Evolutionary conservation across 2,329 filamentous ascomycete species (phyloP), one percentile per base, ranked within the genome.

Genomic region (Allantophomopsis cytisporea): DNA sequence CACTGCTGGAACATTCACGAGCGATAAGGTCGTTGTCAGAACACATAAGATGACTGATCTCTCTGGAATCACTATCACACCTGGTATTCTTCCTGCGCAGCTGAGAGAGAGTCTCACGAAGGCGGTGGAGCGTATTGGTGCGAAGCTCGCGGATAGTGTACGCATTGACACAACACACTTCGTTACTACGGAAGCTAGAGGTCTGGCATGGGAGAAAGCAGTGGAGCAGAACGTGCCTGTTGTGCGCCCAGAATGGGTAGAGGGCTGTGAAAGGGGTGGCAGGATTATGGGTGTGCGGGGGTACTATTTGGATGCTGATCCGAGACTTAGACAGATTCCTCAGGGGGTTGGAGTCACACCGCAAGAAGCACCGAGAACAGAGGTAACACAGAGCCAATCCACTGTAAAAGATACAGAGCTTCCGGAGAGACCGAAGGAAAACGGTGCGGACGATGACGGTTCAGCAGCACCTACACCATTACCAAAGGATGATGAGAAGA

Each of bases 41-140:
- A 98, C 91, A 35, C 91, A 98, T 66, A 94, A 95, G 68, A 95
- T 98, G 88, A 96, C 89, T 31, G 88, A 98, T 59, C 69, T 98
- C 38, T 88, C 83, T 48, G 91, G 91, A 42, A 88, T 98, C 59
- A 96, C 89, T 17, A 83, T 98, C 50, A 94, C 89, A 2, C 81
- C 87, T 1, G 91, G 91, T 38, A 73, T 94, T 50, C 71, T 98
- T 60, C 83, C 88, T 2, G 68, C 73, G 7, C 66, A 78, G 39
- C 66, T 80, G 40, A 78, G 76, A 55, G 85, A 94, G 48, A 78
- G 71, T 45, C 71, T 98, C 15, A 69, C 72, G 36, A 70, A 69
- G 35, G 85, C 88, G 2, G 75, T 95, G 30, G 80, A 91, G 54
- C 73, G 86, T 49, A 94, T 98, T 50, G 91, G 91, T 37, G 91